These are phyloP conservation scores for Cryphonectria japonica DNA, from an alignment of 2,329 filamentous ascomycete genomes.

Conservation along the genomic window DNA sequence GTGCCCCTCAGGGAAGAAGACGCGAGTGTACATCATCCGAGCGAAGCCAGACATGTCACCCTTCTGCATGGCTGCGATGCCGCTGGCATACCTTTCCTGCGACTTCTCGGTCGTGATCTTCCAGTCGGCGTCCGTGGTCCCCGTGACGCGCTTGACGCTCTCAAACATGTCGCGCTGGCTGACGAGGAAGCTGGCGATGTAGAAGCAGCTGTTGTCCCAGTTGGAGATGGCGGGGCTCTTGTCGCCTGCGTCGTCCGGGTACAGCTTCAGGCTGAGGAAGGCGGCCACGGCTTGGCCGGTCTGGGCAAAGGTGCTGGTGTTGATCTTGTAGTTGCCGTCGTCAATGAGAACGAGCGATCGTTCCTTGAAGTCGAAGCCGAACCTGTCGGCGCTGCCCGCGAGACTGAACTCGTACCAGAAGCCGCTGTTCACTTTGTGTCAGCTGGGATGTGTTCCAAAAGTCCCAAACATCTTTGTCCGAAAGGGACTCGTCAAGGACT, in stretches of 20 bases:
- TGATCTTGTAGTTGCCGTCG: conserved; percentile 60
- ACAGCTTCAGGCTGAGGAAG: conserved; percentile 50
- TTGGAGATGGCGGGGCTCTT: conserved; percentile 25
- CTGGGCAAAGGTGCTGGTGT: conserved; percentile 63
- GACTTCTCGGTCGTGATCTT: conserved; percentile 52
- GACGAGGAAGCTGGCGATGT: conserved; percentile 59
- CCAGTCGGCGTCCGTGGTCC: conserved; percentile 64
- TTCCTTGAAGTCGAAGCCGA: conserved; percentile 36
- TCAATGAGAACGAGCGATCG: conserved; percentile 48
- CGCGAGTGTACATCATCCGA: conserved; percentile 57
- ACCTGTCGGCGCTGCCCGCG: conserved; percentile 34
- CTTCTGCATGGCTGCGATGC: conserved; percentile 46
- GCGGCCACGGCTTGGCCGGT: conserved; percentile 43
- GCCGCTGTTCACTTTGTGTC: conserved; percentile 32
- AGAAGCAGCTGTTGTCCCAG: conserved; percentile 50
- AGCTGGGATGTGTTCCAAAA: neutral
- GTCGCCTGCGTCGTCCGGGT: conserved; percentile 28
- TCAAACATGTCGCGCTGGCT: conserved; percentile 69
- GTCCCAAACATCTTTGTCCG: neutral
- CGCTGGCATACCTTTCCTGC: conserved; percentile 53
- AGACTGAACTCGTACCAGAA: conserved; percentile 60
- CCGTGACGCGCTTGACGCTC: conserved; percentile 61
- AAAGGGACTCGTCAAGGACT: neutral
- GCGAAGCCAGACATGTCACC: conserved; percentile 50
- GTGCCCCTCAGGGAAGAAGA: conserved; percentile 52